Base-by-base conservation (phyloP, 345 rosid species). In the Carallia brachiata region DNA sequence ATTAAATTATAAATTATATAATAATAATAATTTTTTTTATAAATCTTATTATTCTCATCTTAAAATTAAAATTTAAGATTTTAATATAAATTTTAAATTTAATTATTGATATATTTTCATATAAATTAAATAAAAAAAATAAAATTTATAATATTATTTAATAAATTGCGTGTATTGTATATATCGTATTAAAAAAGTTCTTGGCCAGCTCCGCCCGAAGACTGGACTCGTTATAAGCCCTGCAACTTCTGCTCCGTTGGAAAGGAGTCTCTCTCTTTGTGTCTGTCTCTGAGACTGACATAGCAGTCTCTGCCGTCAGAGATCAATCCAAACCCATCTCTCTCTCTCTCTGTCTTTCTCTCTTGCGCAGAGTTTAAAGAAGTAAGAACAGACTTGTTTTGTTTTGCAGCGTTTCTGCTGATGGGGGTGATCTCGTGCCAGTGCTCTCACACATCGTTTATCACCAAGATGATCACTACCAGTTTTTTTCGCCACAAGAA, bases 401-500 rank as follows among this genome's bases (percentile, higher is more conserved):
- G 50, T 12, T 44, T 44, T 44, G 50, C 23, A 9, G 36, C 40
- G 70, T 70, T 82, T 65, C 83, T 81, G 88, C 81, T 81, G 89
- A 89, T 89, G 94, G 89, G 89, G 73, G 81, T 78, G 86, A 84
- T 80, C 81, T 50, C 72, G 57, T 54, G 80, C 79, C 81, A 88
- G 54, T 82, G 94, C 70, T 87, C 91, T 68, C 86, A 81, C 79
- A 85, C 88, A 19, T 89, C 89, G 73, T 87, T 85, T 78, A 87
- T 89, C 80, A 87, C 95, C 32, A 88, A 86, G 63, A 84, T 89
- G 78, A 85, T 87, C 83, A 85, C 84, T 79, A 89, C 95, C 76
- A 89, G 95, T 79, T 89, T 89, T 80, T 87, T 89, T 63, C 95
- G 95, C 76, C 95, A 87, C 55, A 87, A 89, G 81, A 87, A 89